Evolutionary conservation across 1,139 yeast genomes (phyloP).

Genomic region (Petasospora fabianii): DNA sequence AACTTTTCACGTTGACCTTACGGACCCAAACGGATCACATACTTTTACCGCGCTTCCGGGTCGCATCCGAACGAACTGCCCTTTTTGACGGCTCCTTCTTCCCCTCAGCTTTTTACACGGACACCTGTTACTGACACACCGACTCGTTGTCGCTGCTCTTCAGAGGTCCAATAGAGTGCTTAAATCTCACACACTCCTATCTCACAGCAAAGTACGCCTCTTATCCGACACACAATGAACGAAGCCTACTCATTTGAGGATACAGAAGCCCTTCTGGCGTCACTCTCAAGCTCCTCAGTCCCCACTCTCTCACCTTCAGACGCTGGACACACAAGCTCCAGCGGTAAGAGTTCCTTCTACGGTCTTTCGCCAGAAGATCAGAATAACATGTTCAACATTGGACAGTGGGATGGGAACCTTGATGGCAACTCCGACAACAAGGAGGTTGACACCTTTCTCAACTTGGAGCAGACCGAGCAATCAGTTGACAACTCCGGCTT

Average conservation of each 20-base stretch:
- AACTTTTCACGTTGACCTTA: too few relatives aligned
- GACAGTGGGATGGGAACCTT: slow-evolving; percentile 10
- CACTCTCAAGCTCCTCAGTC: slow-evolving; percentile 22
- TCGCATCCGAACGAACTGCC: too few relatives aligned
- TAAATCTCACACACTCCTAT: too few relatives aligned
- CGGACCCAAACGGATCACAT: too few relatives aligned
- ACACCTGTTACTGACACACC: too few relatives aligned
- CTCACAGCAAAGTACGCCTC: background rate
- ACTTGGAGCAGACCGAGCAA: background rate
- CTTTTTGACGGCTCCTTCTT: too few relatives aligned
- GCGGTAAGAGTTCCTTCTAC: slow-evolving; percentile 23
- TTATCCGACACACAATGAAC: slow-evolving; percentile 2
- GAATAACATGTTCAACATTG: slow-evolving; percentile 16
- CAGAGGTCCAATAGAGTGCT: too few relatives aligned
- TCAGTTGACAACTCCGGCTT: background rate
- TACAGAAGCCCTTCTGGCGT: slow-evolving; percentile 27
- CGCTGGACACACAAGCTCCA: slow-evolving; percentile 14
- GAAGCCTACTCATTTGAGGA: slow-evolving; percentile 25
- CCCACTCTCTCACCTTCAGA: slow-evolving; percentile 26
- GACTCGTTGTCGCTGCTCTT: too few relatives aligned
- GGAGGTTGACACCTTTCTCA: slow-evolving; percentile 8
- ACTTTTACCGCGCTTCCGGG: too few relatives aligned
- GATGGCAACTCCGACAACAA: background rate
- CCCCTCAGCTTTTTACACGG: too few relatives aligned
- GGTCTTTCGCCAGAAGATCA: slow-evolving; percentile 22